Evolutionary conservation across 2,329 filamentous ascomycete genomes (phyloP).

Genomic region (Colletotrichum cuscutae): DNA sequence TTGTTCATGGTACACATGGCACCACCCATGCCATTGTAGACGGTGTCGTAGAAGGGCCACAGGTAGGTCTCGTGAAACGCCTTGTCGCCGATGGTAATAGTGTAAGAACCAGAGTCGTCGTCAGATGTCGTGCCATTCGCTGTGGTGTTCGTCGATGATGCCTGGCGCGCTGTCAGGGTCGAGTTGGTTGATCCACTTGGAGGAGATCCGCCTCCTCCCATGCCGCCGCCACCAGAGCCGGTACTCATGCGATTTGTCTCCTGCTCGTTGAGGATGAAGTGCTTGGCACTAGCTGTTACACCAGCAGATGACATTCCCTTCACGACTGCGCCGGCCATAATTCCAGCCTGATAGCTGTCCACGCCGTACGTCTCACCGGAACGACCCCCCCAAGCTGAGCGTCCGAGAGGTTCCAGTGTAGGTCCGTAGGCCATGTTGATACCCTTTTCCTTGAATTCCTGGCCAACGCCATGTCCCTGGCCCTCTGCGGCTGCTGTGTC

Average conservation of each 20-base stretch:
- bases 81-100: conserved; percentile 44
- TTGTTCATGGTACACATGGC: conserved; percentile 42
- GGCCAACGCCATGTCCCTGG: conserved; percentile 65
- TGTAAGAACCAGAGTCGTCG: conserved; percentile 47
- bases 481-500: conserved; percentile 73
- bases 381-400: conserved; percentile 39
- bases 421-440: conserved; percentile 40
- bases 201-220: conserved; percentile 51
- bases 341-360: conserved; percentile 37
- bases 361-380: conserved; percentile 39
- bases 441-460: conserved; percentile 39
- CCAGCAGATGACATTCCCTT: conserved; percentile 14
- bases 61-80: conserved; percentile 41
- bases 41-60: conserved; percentile 38
- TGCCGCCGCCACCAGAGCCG: conserved; percentile 54
- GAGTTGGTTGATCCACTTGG: not conserved
- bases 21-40: conserved; percentile 36
- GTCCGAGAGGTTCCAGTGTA: conserved; percentile 40
- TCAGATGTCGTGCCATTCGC: conserved; percentile 61
- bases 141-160: conserved; percentile 73
- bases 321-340: conserved; percentile 10
- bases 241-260: conserved; percentile 55
- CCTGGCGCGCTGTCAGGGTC: conserved; percentile 61
- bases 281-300: conserved; percentile 53
- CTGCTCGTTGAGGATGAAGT: conserved; percentile 71